Conservation (phyloP, 1,139 yeast genomes). For the Hemisphaericaspora lyxosophila region DNA sequence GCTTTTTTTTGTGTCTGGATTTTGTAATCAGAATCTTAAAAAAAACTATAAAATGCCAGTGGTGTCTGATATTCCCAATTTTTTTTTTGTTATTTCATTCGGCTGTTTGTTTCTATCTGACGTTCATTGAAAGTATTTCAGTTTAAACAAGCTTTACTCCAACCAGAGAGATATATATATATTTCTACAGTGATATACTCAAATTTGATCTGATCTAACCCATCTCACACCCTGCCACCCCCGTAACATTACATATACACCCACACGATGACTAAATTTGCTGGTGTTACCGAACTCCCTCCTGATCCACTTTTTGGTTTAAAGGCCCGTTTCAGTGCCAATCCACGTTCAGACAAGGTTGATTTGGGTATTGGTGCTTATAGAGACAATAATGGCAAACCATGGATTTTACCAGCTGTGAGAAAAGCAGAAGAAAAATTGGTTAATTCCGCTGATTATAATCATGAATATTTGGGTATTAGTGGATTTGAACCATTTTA, state of each 20-base stretch:
- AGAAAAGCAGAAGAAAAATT: conserved; percentile 63
- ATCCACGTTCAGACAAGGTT: conserved; percentile 66
- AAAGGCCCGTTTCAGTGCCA: conserved; percentile 70
- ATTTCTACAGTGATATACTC: too few species aligned
- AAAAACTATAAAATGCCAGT: too few species aligned
- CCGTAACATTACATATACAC: not conserved
- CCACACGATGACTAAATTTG: conserved; percentile 37
- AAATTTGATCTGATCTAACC: too few species aligned
- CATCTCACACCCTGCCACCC: too few species aligned
- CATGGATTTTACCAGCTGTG: conserved; percentile 91
- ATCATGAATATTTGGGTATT: conserved; percentile 91
- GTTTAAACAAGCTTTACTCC: too few species aligned
- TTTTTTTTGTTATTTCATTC: too few species aligned
- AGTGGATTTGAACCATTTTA: conserved; percentile 74
- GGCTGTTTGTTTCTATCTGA: too few species aligned
- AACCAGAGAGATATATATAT: too few species aligned
- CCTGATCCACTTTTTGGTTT: conserved; percentile 84
- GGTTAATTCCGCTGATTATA: conserved; percentile 54
- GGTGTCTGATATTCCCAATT: too few species aligned
- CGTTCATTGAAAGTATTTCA: too few species aligned
- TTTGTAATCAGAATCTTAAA: too few species aligned
- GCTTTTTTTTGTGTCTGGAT: not conserved
- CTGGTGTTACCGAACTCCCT: conserved; percentile 59
- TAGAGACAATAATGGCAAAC: conserved; percentile 89
- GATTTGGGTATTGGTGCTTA: conserved; percentile 96